Base-by-base conservation (phyloP, 352 stramenopile genomes). In the Globisporangium rhizosaccharum region DNA sequence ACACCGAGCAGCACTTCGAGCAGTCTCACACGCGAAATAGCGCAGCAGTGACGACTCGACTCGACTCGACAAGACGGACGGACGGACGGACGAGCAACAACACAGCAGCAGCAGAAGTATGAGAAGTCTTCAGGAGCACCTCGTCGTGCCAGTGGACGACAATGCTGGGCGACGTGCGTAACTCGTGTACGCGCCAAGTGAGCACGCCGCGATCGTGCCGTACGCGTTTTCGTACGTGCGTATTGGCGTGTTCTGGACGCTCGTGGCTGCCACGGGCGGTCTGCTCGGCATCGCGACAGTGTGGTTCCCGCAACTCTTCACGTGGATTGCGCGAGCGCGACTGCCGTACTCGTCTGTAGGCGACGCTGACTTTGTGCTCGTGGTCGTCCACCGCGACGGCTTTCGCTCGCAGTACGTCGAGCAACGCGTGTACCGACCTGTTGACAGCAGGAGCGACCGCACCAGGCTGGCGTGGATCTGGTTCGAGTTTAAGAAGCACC, bases 401-500 rank as follows among this genome's bases (percentile, higher is more conserved):
- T 50, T 65, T 4, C 53, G 66, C 5, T 71, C 75, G 33, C 70
- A 66, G 25, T 82, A 67, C 62, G 56, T 88, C 37, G 76, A 88
- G 36, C 61, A 69, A 18, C 41, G 25, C 0, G 66, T 79, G 17
- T 58, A 75, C 53, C 72, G 64, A 33, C 57, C 56, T 5, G 56
- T 48, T 15, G 51, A 45, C 28, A 41, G 20, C 9, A 28, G n/a
- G 28, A 45, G 9, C 9, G 56, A 72, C 12, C 51, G 59, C 14
- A 33, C 56, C 12, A 79, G 76, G 42, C 60, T 73, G 12, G 15
- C 49, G 36, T 76, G 70, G 66, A 41, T 78, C 36, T 87, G 76
- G 75, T 88, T 90, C 58, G 75, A 84, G 59, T 88, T 84, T 63
- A 86, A 84, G 69, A 82, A 79, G 57, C 70, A 86, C 33, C 76